Percentiles rank a stretch among this genome's conserved stretches.
These are phyloP conservation scores for Lojkania enalia DNA, from an alignment of 2,329 filamentous ascomycete species.

Conservation along the genomic window DNA sequence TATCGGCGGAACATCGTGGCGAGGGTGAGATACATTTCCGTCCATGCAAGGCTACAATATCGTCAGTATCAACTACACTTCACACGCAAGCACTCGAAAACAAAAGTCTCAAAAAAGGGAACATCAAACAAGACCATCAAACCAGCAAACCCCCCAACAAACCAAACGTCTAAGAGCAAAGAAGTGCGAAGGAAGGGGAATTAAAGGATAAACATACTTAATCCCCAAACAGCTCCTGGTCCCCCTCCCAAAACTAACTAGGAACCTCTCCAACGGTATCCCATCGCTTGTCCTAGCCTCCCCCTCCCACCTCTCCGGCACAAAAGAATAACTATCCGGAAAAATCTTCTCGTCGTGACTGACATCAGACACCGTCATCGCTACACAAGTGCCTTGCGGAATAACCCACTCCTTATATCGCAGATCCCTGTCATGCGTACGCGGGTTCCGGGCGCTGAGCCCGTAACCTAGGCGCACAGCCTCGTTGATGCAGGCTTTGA, in stretches of 20 bases:
- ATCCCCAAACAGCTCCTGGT: constrained; percentile 49
- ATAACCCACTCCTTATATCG: constrained; percentile 35
- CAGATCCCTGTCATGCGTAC: constrained; percentile 30
- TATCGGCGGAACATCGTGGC: constrained; percentile 40
- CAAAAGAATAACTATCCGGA: constrained; percentile 38
- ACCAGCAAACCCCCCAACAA: no score
- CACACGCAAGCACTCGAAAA: background rate
- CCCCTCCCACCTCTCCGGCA: constrained; percentile 49
- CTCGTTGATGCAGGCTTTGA: constrained; percentile 36
- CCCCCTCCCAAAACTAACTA: constrained; percentile 49
- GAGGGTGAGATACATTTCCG: constrained; percentile 38
- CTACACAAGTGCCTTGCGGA: constrained; percentile 40
- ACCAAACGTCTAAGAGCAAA: background rate
- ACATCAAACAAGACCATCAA: no score
- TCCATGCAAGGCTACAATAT: constrained; percentile 33
- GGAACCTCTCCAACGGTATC: constrained; percentile 43
- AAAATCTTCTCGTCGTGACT: constrained; percentile 44
- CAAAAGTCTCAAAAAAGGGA: background rate
- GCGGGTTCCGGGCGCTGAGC: constrained; percentile 43
- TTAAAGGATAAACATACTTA: constrained; percentile 28
- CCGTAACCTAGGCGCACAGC: constrained; percentile 44
- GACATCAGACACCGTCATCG: constrained; percentile 43
- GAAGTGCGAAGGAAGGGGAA: constrained; percentile 3
- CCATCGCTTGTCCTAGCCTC: constrained; percentile 32
- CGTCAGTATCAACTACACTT: background rate